A percentile compares a stretch with the other conserved stretches of the same genome.
These are phyloP conservation scores for Diaporthe vexans DNA, from an alignment of 2,329 filamentous ascomycete species.

Conservation along the genomic window DNA sequence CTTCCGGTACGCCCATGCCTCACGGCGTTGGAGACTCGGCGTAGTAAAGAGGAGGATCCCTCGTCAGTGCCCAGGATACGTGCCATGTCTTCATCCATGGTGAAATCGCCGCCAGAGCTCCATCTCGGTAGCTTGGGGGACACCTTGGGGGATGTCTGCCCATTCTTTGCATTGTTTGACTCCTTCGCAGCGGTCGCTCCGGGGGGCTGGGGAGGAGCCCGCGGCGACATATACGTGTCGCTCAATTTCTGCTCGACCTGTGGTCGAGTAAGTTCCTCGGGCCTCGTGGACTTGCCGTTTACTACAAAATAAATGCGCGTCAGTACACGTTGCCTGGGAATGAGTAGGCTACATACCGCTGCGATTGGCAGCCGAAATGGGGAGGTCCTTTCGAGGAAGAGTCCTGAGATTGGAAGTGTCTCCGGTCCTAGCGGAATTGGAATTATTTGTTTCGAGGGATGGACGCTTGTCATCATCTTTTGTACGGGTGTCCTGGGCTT, in stretches of 20 bases:
- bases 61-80: constrained; percentile 87
- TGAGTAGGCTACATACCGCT: constrained; percentile 56
- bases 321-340: constrained; percentile 39
- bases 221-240: constrained; percentile 71
- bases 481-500: constrained; percentile 71
- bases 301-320: constrained; percentile 46
- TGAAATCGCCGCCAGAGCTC: constrained; percentile 89
- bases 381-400: constrained; percentile 76
- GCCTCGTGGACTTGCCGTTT: constrained; percentile 52
- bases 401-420: constrained; percentile 60
- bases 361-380: constrained; percentile 54
- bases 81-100: constrained; percentile 95
- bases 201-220: constrained; percentile 66
- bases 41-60: constrained; percentile 82
- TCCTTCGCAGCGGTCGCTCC: constrained; percentile 51
- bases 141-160: constrained; percentile 59
- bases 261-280: constrained; percentile 49
- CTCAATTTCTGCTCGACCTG: constrained; percentile 58
- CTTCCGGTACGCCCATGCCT: constrained; percentile 93
- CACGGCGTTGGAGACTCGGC: constrained; percentile 92
- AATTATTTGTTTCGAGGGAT: constrained; percentile 59
- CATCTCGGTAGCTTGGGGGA: constrained; percentile 80
- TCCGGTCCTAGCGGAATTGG: constrained; percentile 54
- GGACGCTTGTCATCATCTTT: constrained; percentile 66
- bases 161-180: constrained; percentile 54